Percentiles rank a stretch among this genome's conserved stretches.
These are phyloP conservation scores for Cochliopodium minus DNA, from an alignment of 208 protist genomes.

Conservation along the genomic window DNA sequence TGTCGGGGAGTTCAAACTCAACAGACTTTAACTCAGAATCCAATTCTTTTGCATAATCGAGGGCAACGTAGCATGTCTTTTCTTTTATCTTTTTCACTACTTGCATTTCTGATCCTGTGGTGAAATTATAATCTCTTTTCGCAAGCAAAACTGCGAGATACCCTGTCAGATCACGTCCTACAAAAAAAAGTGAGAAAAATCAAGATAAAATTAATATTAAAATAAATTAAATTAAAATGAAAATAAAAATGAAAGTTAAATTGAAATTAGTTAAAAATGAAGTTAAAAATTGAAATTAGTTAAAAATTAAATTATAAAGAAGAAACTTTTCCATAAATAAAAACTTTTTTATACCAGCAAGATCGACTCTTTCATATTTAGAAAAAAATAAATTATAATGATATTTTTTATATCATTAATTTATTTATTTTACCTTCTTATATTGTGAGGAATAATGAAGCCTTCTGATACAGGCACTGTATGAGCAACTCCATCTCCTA, in stretches of 20 bases:
- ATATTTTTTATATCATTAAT: background rate
- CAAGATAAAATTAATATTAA: background rate
- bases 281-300: background rate
- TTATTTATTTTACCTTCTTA: background rate
- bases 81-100: too few species aligned
- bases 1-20: too few species aligned
- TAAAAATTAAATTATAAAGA: background rate
- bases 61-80: too few species aligned
- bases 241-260: background rate
- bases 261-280: background rate
- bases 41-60: too few species aligned
- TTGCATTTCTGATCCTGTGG: too few species aligned
- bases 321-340: background rate
- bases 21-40: too few species aligned
- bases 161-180: too few species aligned
- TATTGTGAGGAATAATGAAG: conserved; percentile 1
- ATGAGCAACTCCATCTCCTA: conserved; percentile 9
- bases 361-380: background rate
- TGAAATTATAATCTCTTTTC: too few species aligned
- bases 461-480: conserved; percentile 7
- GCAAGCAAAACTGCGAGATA: too few species aligned
- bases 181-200: too few species aligned
- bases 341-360: background rate
- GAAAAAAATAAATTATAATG: background rate
- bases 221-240: background rate